Evolutionary conservation across 1,139 yeast genomes (phyloP).

Genomic region (Arxiozyma telluris): DNA sequence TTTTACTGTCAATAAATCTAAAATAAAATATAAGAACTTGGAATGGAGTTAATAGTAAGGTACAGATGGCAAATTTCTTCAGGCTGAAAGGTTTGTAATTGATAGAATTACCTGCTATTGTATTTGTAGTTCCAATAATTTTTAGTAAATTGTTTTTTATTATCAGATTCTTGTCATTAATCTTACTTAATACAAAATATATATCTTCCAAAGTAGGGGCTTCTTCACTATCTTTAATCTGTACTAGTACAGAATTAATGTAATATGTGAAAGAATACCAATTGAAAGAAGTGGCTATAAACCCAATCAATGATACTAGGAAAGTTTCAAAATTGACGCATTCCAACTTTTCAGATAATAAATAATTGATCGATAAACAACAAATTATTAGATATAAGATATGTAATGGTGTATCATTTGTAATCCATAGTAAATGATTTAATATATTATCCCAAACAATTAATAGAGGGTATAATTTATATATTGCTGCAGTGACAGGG

Average conservation of each 20-base stretch:
- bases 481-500: constrained; percentile 13
- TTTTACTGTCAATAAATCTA: not conserved
- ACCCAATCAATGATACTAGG: constrained; percentile 15
- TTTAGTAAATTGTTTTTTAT: constrained; percentile 14
- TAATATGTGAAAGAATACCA: constrained; percentile 17
- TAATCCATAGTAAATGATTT: constrained; percentile 21
- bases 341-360: constrained; percentile 6
- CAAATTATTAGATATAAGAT: constrained; percentile 15
- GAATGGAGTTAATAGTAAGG: constrained; percentile 4
- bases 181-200: constrained; percentile 21
- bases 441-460: constrained; percentile 18
- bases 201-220: constrained; percentile 30
- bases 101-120: not conserved
- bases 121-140: constrained; percentile 1
- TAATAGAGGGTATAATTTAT: constrained; percentile 15
- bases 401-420: constrained; percentile 17
- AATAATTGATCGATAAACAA: constrained; percentile 5
- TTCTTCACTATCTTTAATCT: constrained; percentile 17
- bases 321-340: not conserved
- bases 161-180: constrained; percentile 20
- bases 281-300: constrained; percentile 13
- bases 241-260: constrained; percentile 15
- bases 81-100: not conserved
- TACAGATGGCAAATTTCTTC: not conserved
- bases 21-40: constrained; percentile 5